Percentiles rank a stretch among this genome's conserved stretches.
Evolutionary conservation across 2,329 filamentous ascomycete species (phyloP).

Genomic region (Ilyonectria sp.): DNA sequence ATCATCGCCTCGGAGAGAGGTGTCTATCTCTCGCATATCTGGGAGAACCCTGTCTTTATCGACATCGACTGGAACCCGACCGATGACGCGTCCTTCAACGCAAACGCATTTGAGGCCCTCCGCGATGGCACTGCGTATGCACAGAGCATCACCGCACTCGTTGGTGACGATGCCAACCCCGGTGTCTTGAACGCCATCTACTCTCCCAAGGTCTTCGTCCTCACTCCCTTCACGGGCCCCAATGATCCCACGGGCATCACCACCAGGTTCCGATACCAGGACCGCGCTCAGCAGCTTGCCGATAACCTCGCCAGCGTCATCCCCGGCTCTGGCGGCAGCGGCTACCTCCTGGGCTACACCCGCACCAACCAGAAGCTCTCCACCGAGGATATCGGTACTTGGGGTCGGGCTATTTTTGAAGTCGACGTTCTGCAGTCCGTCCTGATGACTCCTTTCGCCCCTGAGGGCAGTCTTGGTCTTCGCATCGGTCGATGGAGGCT

Average conservation of each 20-base stretch:
- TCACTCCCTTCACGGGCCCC: slow-evolving; percentile 34
- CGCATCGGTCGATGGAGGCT: slow-evolving; percentile 36
- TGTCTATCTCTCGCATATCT: slow-evolving; percentile 42
- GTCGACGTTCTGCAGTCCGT: slow-evolving; percentile 30
- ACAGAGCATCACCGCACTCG: slow-evolving; percentile 21
- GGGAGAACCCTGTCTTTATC: slow-evolving; percentile 41
- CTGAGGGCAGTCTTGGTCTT: slow-evolving; percentile 1
- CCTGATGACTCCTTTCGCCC: not conserved
- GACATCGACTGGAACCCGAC: slow-evolving; percentile 11
- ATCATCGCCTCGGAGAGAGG: slow-evolving; percentile 37
- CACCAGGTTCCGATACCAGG: slow-evolving; percentile 21
- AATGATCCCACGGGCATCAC: slow-evolving; percentile 4
- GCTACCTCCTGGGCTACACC: slow-evolving; percentile 29
- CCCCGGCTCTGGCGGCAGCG: slow-evolving; percentile 28
- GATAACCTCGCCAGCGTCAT: slow-evolving; percentile 17
- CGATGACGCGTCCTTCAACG: slow-evolving; percentile 20
- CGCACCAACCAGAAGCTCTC: slow-evolving; percentile 19
- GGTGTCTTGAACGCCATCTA: slow-evolving; percentile 28
- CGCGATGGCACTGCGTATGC: slow-evolving; percentile 25
- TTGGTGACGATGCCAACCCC: slow-evolving; percentile 26
- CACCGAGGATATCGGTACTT: not conserved
- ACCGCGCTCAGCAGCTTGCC: slow-evolving; percentile 20
- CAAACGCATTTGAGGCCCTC: slow-evolving; percentile 26
- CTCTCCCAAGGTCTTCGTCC: slow-evolving; percentile 34
- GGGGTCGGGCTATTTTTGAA: slow-evolving; percentile 34